phyloP scores from a whole-genome alignment of 495 filamentous ascomycete species.

The Aspergillus bertholletiae region DNA sequence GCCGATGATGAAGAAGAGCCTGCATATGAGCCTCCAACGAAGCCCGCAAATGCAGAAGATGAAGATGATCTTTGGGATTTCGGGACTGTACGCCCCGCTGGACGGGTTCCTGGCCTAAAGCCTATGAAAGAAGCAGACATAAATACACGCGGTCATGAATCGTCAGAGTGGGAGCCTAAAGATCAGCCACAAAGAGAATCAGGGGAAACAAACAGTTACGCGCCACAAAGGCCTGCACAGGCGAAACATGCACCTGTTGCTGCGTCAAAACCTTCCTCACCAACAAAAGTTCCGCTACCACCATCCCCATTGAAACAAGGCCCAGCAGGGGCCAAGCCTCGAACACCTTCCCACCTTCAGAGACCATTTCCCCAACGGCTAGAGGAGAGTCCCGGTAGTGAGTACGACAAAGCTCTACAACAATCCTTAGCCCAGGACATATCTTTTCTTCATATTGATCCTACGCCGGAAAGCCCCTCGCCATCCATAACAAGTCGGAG shows the following conservation, averaged over 20 bases:
- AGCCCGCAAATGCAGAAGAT: conserved; percentile 23
- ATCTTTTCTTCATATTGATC: conserved; percentile 40
- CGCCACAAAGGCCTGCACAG: conserved; percentile 12
- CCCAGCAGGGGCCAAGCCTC: conserved; percentile 34
- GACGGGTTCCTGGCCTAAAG: conserved; percentile 53
- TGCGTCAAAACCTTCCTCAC: conserved; percentile 33
- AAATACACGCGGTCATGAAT: conserved; percentile 57
- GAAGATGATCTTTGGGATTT: conserved; percentile 95
- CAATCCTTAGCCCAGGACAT: conserved; percentile 60
- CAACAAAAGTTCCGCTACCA: conserved; percentile 62
- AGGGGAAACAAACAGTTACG: conserved; percentile 7
- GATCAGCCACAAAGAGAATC: conserved; percentile 34
- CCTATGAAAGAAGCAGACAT: conserved; percentile 71
- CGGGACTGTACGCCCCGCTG: conserved; percentile 77
- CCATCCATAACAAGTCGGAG: conserved; percentile 13
- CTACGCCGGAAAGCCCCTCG: conserved; percentile 13
- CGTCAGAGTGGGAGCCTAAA: conserved; percentile 38
- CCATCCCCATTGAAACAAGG: conserved; percentile 31
- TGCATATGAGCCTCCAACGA: conserved; percentile 34
- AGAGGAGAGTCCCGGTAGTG: conserved; percentile 35
- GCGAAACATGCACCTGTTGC: conserved; percentile 12
- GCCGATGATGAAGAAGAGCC: conserved; percentile 64
- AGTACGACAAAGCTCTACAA: conserved; percentile 58
- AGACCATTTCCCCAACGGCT: conserved; percentile 25
- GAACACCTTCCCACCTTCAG: conserved; percentile 44